Base-by-base conservation (phyloP, 345 rosid species). In the Pseudoturritis turrita region DNA sequence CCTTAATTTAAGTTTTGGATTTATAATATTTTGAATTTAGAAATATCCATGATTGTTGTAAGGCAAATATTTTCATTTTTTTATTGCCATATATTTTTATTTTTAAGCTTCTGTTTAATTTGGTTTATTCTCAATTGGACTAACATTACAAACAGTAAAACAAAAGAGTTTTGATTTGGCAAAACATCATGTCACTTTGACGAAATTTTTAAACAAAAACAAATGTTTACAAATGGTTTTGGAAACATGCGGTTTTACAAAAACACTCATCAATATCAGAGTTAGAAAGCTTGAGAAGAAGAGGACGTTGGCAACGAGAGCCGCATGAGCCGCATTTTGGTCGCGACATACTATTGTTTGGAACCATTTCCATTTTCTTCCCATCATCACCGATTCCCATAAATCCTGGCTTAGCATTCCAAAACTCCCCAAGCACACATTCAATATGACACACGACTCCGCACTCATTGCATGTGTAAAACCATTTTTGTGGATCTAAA, bases 401-500 rank as follows among this genome's bases (percentile, higher is more conserved):
- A 2, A 12, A 22, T 19, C 8, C 29, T 10, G 46, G 44, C 17
- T 35, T 39, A 9, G 63, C 63, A 36, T 58, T 58, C 26, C 28
- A 23, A 11, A 11, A 36, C 17, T 58, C 62, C 44, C 62, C 62
- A 0, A 57, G 46, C 10, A 36, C 15, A 37, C 63, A 58, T 19
- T 35, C 2, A 19, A 11, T 36, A 58, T 58, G 63, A 58, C 28
- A 37, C 11, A 39, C 26, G 2, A 58, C 45, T 58, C 63, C 63
- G 11, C 63, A 58, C 21, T 36, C 63, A 21, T 13, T 28, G 29
- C 63, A 58, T 37, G 63, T 12, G 46, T 58, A 58, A 36, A 58
- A 58, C 63, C 63, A 58, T 18, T 33, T 36, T 37, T 36, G 45
- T 19, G 63, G 46, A 19, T 58, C 26, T 58, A 58, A 58, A 58